Base-by-base conservation (phyloP, 176 grass and related monocot species). In the Puccinellia tenuiflora region DNA sequence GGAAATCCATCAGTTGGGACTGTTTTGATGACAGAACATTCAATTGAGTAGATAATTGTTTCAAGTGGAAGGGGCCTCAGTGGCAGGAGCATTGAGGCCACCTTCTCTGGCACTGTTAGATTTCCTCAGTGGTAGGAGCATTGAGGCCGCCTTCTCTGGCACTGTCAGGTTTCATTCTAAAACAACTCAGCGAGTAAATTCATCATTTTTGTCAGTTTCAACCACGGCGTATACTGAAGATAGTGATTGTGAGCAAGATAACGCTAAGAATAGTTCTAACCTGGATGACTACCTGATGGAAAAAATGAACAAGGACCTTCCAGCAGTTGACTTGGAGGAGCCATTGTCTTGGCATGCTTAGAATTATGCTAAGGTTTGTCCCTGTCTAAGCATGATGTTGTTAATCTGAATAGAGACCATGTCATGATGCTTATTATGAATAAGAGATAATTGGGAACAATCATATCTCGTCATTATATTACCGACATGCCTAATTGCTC, bases 341-440 rank as follows among this genome's bases (percentile, higher is more conserved):
- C 96, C 90, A 73, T 91, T 98, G 85, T 98, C 90, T 91, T 98
- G 96, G 96, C 92, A 95, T 86, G 92, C 92, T 42, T 98, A 94
- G 76, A 93, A 95, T 75, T 98, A 95, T 81, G 96, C 96, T 22
- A 98, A 98, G 85, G 96, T 98, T 87, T 59, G 83, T 68, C 50
- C 75, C 50, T 88, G 60, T 53, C 54, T 21, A 80, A 75, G 9
- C 59, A 63, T 20, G 38, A 16, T 83, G 38, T 67, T 63, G 8
- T 86, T 52, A 1, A 5, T 64, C 38, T 24, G 52, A 42, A 7
- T 68, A 82, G 40, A 11, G 28, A 46, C 69, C 37, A 33, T 65
- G 29, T 67, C 12, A 43, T 40, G 2, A 63, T 79, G 15, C 56
- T 62, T 83, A 40, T 77, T 88, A 73, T 54, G 9, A 67, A 70